A percentile compares a stretch with the other conserved stretches of the same genome.
These are phyloP conservation scores for Lagerstroemia speciosa DNA, from an alignment of 345 rosid species.

Conservation along the genomic window DNA sequence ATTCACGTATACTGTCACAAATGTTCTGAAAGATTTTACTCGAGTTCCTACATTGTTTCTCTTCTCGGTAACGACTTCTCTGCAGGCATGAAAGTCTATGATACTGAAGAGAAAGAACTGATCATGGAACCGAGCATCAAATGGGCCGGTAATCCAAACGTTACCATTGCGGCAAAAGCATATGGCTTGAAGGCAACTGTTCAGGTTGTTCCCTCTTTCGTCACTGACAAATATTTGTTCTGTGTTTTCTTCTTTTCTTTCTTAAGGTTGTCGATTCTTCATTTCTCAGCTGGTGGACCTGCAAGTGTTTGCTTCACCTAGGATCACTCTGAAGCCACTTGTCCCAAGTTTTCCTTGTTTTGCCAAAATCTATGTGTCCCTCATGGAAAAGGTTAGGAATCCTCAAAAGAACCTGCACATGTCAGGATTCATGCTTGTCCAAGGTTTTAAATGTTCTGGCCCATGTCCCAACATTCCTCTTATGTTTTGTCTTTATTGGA, in stretches of 20 bases:
- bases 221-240: not conserved
- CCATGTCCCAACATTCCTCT: not conserved
- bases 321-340: conserved; percentile 89
- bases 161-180: conserved; percentile 70
- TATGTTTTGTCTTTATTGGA: conserved; percentile 14
- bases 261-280: not conserved
- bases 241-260: not conserved
- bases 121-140: conserved; percentile 87
- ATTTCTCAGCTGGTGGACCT: conserved; percentile 64
- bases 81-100: conserved; percentile 89
- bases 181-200: conserved; percentile 85
- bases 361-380: conserved; percentile 76
- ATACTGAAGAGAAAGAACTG: conserved; percentile 90
- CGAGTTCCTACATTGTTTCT: not conserved
- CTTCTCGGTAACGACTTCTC: conserved; percentile 8
- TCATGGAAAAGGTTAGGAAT: conserved; percentile 81
- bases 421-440: not conserved
- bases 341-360: conserved; percentile 96
- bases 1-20: not conserved
- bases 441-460: not conserved
- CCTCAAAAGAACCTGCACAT: not conserved
- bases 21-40: not conserved
- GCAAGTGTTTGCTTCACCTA: conserved; percentile 85
- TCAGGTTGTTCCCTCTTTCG: conserved; percentile 46
- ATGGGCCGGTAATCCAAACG: conserved; percentile 93